Evolutionary conservation across 169 alveolate genomes (phyloP), one percentile per base, ranked within the genome.

Genomic region (Plasmodium yoelii): DNA sequence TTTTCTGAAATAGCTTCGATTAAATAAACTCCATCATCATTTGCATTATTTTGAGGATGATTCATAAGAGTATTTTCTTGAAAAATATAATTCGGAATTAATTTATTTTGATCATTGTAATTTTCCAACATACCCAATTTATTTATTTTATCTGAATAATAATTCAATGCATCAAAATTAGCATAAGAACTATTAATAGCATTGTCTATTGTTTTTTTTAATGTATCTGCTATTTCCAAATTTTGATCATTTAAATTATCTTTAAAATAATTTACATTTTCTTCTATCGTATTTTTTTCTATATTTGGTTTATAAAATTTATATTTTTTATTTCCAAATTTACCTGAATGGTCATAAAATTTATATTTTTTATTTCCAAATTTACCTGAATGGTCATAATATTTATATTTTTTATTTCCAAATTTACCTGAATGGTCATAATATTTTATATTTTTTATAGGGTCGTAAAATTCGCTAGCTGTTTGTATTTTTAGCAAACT

Each of bases 161-260:
- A 7, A 28, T 39, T 34, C 13, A 82, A 47, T 39, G 69, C 49
- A 10, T 60, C 61, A 49, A 67, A 55, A 22, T 67, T 55, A 4
- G 24, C 53, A 53, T 82, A 61, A 5, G 90, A 59, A 34, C 55
- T 51, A 67, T 59, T 56, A 47, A 82, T 57, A 12, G 90, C 90
- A 15, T 82, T 42, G 69, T 82, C 90, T 61, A 82, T 53, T 49
- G 39, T 24, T 13, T 51, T 53, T 19, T 82, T 53, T 13, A 53
- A 26, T 0, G 18, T 70, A 55, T 46, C 67, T 10, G 67, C 26
- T 8, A 55, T 44, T 2, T 53, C 24, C 39, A 77, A 68, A 13
- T 19, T 70, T 70, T 22, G 4, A 12, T 13, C 18, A 51, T 8
- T 12, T 13, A 6, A 39, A 44, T 12, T 3, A 24, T 19, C 12